Evolutionary conservation across 306 rosid genomes (phyloP), one percentile per base, ranked within the genome.

Genomic region (Fragaria iinumae): DNA sequence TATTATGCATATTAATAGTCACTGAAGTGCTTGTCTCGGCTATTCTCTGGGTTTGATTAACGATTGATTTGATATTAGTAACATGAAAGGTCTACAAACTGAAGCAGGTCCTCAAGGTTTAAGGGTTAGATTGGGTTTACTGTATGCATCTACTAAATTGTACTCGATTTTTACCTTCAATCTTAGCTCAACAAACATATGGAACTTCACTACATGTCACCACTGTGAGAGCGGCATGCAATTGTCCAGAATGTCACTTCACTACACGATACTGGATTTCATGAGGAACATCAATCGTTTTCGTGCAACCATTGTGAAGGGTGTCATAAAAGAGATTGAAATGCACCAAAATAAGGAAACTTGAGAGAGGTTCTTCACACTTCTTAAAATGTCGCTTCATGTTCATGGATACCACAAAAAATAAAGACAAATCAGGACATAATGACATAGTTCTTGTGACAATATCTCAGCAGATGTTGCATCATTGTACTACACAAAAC

Each of bases 401-500:
- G 70, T 77, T 44, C 81, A 87, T 67, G 70, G 71, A 71, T 63
- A 79, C 66, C 84, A 80, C 79, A 80, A 21, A 41, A 18, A 36
- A 83, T 36, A 38, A 50, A 74, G 69, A 84, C 34, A 53, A 81
- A 84, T 83, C 72, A 75, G 79, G 76, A 63, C 76, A 73, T 63
- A 62, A 50, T 80, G 56, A 78, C 36, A 59, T 65, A 17, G 70
- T 38, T 36, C 72, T 47, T 69, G 63, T 67, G 79, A 85, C 78
- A 77, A 77, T 29, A 81, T 82, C 85, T 83, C 77, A 78, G 82
- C 80, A 27, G 63, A 62, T 69, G 38, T 68, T 49, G 72, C 67
- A 69, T 48, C 67, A 80, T 81, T 75, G 80, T 76, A 75, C 81
- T 82, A 80, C 88, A 88, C 90, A 77, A 79, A 64, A 80, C 70